Evolutionary conservation across 1,284 basidiomycete species (phyloP).

Genomic region (Rhodotorula sp.): DNA sequence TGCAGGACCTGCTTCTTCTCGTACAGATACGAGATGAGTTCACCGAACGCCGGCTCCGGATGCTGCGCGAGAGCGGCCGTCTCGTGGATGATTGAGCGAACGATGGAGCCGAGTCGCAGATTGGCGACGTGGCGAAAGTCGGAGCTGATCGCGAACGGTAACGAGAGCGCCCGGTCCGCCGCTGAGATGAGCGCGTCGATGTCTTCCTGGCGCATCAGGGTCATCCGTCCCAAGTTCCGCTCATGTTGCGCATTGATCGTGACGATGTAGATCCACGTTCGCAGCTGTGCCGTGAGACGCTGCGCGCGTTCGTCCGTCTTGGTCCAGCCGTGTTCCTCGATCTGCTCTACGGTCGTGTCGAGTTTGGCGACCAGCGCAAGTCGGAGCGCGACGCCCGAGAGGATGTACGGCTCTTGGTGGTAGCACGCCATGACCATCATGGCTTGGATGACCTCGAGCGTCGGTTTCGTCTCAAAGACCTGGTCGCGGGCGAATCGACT

Average conservation of each 20-base stretch:
- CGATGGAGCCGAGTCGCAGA: conserved; percentile 20
- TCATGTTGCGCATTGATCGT: conserved; percentile 20
- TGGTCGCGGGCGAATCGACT: conserved; percentile 12
- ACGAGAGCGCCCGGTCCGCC: conserved; percentile 15
- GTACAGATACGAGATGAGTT: conserved; percentile 10
- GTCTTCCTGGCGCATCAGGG: conserved; percentile 19
- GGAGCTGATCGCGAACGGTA: conserved; percentile 8
- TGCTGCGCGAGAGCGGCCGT: neutral
- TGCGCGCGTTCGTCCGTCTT: conserved; percentile 21
- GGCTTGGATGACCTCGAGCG: conserved; percentile 25
- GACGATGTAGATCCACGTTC: conserved; percentile 23
- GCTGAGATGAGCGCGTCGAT: conserved; percentile 9
- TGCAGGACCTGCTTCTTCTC: conserved; percentile 10
- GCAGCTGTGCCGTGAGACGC: conserved; percentile 15
- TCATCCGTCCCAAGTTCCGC: conserved; percentile 19
- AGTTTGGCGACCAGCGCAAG: conserved; percentile 17
- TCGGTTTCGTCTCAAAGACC: conserved; percentile 21
- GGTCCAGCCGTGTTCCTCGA: conserved; percentile 21
- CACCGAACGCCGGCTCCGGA: neutral
- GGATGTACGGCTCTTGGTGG: conserved; percentile 29
- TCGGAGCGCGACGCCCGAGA: conserved; percentile 23
- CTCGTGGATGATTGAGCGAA: conserved; percentile 16
- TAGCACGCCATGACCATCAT: conserved; percentile 25
- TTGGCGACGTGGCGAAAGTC: conserved; percentile 28
- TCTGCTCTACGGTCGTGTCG: conserved; percentile 20